Evolutionary conservation across 2,329 filamentous ascomycete species (phyloP).

Genomic region (Mycosphaerella arachidis): DNA sequence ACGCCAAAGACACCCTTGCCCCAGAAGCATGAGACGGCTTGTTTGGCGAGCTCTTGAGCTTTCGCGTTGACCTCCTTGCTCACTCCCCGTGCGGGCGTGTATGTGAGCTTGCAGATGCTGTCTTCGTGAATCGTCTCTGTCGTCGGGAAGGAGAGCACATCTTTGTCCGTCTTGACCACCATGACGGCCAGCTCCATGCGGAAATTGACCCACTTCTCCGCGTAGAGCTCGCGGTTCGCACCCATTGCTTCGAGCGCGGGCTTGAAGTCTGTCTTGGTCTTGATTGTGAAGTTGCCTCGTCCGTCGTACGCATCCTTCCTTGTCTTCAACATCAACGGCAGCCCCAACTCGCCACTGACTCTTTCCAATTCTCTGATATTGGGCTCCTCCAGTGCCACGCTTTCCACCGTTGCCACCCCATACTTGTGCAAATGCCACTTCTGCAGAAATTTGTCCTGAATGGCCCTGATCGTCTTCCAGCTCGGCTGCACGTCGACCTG

Average conservation of each 20-base stretch:
- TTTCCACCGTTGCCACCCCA: slow-evolving; percentile 68
- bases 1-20: slow-evolving; percentile 94
- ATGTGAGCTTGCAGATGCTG: slow-evolving; percentile 89
- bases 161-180: slow-evolving; percentile 83
- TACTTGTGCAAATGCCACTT: slow-evolving; percentile 71
- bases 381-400: slow-evolving; percentile 59
- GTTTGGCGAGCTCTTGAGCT: slow-evolving; percentile 71
- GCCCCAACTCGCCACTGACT: slow-evolving; percentile 63
- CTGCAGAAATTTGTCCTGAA: slow-evolving; percentile 91
- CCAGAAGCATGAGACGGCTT: slow-evolving; percentile 73
- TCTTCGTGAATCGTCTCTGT: slow-evolving; percentile 96
- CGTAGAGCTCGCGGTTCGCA: slow-evolving; percentile 66
- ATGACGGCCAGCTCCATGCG: slow-evolving; percentile 86
- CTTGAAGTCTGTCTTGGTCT: slow-evolving; percentile 55
- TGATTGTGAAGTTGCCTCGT: slow-evolving; percentile 67
- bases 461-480: slow-evolving; percentile 79
- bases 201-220: slow-evolving; percentile 85
- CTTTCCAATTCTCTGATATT: slow-evolving; percentile 58
- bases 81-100: slow-evolving; percentile 73
- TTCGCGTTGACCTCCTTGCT: slow-evolving; percentile 55
- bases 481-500: slow-evolving; percentile 67
- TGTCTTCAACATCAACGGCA: slow-evolving; percentile 89
- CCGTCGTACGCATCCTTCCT: slow-evolving; percentile 90
- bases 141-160: slow-evolving; percentile 71
- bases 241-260: slow-evolving; percentile 67